phyloP scores from a whole-genome alignment of 331 rosid species.

The Quercus lobata region DNA sequence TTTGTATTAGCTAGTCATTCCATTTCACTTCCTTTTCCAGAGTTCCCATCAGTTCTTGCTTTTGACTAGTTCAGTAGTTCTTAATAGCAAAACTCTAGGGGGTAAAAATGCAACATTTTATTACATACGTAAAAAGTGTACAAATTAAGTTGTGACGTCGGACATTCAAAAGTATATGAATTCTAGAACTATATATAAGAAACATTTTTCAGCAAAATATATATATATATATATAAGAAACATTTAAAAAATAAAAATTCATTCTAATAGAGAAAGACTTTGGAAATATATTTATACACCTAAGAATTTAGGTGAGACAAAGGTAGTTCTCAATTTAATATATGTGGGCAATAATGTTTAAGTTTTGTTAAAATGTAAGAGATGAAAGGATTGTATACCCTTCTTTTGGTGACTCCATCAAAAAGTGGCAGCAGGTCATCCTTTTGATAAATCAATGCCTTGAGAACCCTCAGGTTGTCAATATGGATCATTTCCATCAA shows the following conservation, averaged over 20 bases:
- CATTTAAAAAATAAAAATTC: no score
- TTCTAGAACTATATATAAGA: no score
- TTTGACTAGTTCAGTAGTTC: neutral
- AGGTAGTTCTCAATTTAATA: no score
- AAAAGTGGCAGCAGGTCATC: neutral
- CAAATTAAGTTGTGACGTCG: no score
- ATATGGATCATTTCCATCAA: neutral
- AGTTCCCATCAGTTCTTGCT: neutral
- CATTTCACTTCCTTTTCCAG: neutral
- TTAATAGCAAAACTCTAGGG: neutral
- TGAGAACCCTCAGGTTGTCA: slow-evolving; percentile 2
- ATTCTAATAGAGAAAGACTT: no score
- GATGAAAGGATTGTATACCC: neutral
- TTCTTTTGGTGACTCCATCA: neutral
- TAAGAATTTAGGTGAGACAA: no score
- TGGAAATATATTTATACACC: no score
- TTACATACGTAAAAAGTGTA: neutral
- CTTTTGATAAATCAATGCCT: neutral
- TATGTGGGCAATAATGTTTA: neutral
- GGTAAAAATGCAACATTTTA: neutral
- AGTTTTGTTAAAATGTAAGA: neutral
- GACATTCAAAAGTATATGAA: no score
- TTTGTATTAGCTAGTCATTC: neutral
- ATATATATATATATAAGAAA: no score
- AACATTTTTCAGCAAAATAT: no score